Conservation (phyloP, 164 flowering plant species). For the Berberis vulgaris region DNA sequence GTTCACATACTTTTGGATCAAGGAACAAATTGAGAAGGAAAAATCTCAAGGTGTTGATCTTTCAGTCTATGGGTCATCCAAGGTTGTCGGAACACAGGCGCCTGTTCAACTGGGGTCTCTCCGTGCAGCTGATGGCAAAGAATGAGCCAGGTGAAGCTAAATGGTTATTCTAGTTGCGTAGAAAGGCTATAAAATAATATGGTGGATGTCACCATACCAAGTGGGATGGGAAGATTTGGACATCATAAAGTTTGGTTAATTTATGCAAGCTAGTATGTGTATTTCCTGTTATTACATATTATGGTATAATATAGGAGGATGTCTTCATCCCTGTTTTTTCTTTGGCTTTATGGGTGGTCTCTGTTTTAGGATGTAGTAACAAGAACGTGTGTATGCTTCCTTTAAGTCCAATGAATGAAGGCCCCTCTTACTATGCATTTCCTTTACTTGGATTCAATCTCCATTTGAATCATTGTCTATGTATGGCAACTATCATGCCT, state of each 20-base stretch:
- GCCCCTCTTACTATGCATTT: neutral
- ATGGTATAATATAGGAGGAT: neutral
- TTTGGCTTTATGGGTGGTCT: neutral
- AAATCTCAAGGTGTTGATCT: conserved; percentile 58
- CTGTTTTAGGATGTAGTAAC: neutral
- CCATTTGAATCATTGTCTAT: neutral
- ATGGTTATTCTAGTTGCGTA: neutral
- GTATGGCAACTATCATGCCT: no score
- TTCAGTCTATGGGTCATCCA: conserved; percentile 75
- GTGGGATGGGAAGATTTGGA: neutral
- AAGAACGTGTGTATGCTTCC: neutral
- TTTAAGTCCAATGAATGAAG: neutral
- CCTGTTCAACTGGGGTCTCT: conserved; percentile 96
- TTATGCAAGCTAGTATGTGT: neutral
- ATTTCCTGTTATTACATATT: neutral
- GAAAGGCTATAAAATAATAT: no score
- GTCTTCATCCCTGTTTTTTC: neutral
- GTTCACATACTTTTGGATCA: conserved; percentile 92
- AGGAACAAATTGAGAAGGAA: conserved; percentile 91
- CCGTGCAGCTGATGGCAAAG: conserved; percentile 97
- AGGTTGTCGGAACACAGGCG: conserved; percentile 97
- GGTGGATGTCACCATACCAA: no score
- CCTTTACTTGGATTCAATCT: neutral
- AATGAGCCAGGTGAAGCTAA: conserved; percentile 29
- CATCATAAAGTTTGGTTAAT: no score